A percentile compares a stretch with the other conserved stretches of the same genome.
Conservation (phyloP, 2,329 filamentous ascomycete genomes). For the Claviceps purpurea region DNA sequence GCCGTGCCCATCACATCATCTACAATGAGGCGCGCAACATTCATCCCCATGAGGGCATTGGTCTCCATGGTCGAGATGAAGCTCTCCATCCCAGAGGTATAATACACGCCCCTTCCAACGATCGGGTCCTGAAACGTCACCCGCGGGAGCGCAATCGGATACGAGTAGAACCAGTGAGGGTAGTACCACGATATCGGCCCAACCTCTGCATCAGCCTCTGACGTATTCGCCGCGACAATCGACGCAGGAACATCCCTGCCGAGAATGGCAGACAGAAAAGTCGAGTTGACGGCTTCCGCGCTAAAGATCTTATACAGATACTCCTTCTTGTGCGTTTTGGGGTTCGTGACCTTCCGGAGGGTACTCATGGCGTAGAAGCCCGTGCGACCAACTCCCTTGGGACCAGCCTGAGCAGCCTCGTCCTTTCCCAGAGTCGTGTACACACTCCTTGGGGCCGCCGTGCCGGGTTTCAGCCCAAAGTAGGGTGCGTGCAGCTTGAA, state of each 20-base stretch:
- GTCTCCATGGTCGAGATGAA: slow-evolving; percentile 99
- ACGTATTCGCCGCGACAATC: slow-evolving; percentile 14
- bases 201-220: slow-evolving; percentile 21
- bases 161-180: slow-evolving; percentile 67
- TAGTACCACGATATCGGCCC: slow-evolving; percentile 60
- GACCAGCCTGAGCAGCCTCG: slow-evolving; percentile 36
- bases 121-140: slow-evolving; percentile 75
- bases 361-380: slow-evolving; percentile 81
- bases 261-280: slow-evolving; percentile 40
- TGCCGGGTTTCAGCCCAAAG: slow-evolving; percentile 52
- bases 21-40: slow-evolving; percentile 59
- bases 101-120: slow-evolving; percentile 54
- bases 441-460: slow-evolving; percentile 55
- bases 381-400: slow-evolving; percentile 52
- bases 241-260: slow-evolving; percentile 32
- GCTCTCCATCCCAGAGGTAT: slow-evolving; percentile 68
- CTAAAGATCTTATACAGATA: slow-evolving; percentile 56
- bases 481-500: slow-evolving; percentile 55
- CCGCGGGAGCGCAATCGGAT: slow-evolving; percentile 73
- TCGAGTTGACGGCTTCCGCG: slow-evolving; percentile 35
- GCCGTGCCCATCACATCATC: slow-evolving; percentile 35
- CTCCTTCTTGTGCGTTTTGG: slow-evolving; percentile 38
- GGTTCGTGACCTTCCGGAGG: slow-evolving; percentile 50
- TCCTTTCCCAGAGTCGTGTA: slow-evolving; percentile 65
- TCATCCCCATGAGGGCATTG: slow-evolving; percentile 79